Evolutionary conservation across 2,329 filamentous ascomycete species (phyloP).

Genomic region (Calonectria pseudoturangicola): DNA sequence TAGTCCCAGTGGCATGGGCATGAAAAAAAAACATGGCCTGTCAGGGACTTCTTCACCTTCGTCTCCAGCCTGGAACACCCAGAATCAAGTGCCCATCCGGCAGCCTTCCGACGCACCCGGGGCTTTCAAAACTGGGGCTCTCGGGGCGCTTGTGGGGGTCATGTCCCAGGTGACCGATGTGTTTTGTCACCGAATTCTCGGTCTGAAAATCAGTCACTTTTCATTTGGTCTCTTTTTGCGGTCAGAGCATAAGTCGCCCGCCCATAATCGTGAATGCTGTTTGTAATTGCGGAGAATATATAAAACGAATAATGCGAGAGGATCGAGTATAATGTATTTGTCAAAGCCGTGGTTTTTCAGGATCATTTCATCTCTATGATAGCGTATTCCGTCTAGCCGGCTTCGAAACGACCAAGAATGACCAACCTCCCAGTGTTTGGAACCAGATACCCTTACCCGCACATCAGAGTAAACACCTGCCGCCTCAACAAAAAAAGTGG

Average conservation of each 20-base stretch:
- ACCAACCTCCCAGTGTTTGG: neutral
- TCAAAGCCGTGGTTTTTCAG: neutral
- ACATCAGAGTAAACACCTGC: neutral
- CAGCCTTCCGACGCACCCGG: constrained; percentile 34
- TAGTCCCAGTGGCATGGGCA: constrained; percentile 30
- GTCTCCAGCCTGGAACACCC: constrained; percentile 15
- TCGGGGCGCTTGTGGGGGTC: constrained; percentile 30
- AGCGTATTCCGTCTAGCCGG: no score
- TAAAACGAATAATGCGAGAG: neutral
- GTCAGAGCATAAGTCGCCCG: constrained; percentile 12
- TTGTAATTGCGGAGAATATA: neutral
- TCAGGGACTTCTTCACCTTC: constrained; percentile 9
- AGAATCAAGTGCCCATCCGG: constrained; percentile 22
- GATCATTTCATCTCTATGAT: neutral
- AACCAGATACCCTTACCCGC: neutral
- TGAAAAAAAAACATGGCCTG: constrained; percentile 28
- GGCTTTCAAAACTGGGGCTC: constrained; percentile 25
- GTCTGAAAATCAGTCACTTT: neutral
- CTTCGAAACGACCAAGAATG: neutral
- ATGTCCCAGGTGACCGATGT: constrained; percentile 21
- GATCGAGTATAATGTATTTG: neutral
- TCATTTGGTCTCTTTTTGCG: neutral
- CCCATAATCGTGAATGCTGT: neutral
- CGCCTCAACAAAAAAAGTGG: constrained; percentile 5
- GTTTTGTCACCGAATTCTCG: constrained; percentile 33